Percentiles rank a stretch among this genome's conserved stretches.
These are phyloP conservation scores for Xylariales sp. DNA, from an alignment of 2,329 filamentous ascomycete genomes.

Conservation along the genomic window DNA sequence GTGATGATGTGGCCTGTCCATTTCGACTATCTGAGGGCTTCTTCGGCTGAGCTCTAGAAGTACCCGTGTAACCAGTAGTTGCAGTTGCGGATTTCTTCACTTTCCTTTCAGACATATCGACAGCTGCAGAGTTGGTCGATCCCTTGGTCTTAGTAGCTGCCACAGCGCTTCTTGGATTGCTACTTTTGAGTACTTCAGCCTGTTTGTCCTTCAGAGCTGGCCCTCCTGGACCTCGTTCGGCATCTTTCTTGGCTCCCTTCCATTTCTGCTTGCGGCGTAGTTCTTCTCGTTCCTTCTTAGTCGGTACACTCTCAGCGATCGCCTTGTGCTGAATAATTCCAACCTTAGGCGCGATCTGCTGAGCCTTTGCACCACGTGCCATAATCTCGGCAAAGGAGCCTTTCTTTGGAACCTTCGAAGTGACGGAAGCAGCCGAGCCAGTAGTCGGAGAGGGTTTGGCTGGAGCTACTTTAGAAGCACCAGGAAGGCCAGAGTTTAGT, in stretches of 20 bases:
- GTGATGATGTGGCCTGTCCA: slow-evolving; percentile 12
- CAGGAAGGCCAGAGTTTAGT: slow-evolving; percentile 11
- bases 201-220: slow-evolving; percentile 6
- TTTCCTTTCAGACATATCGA: slow-evolving; percentile 48
- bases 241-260: slow-evolving; percentile 6
- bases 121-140: slow-evolving; percentile 22
- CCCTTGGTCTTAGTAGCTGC: slow-evolving; percentile 20
- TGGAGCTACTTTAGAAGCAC: slow-evolving; percentile 15
- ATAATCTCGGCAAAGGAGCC: slow-evolving; percentile 72
- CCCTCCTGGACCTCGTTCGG: slow-evolving; percentile 5
- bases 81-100: slow-evolving; percentile 56
- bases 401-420: slow-evolving; percentile 58
- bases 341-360: slow-evolving; percentile 55
- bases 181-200: slow-evolving; percentile 11
- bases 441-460: slow-evolving; percentile 22
- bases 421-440: slow-evolving; percentile 16
- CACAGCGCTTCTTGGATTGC: slow-evolving; percentile 13
- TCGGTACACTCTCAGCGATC: slow-evolving; percentile 54
- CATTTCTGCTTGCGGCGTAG: neutral
- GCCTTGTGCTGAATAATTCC: slow-evolving; percentile 74
- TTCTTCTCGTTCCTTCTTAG: slow-evolving; percentile 49
- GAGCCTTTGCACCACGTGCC: slow-evolving; percentile 64
- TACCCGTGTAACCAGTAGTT: slow-evolving; percentile 63
- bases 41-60: slow-evolving; percentile 52
- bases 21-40: slow-evolving; percentile 18